Percentiles rank a stretch among this genome's conserved stretches.
These are phyloP conservation scores for Lepidium sativum DNA, from an alignment of 345 rosid species.

Conservation along the genomic window DNA sequence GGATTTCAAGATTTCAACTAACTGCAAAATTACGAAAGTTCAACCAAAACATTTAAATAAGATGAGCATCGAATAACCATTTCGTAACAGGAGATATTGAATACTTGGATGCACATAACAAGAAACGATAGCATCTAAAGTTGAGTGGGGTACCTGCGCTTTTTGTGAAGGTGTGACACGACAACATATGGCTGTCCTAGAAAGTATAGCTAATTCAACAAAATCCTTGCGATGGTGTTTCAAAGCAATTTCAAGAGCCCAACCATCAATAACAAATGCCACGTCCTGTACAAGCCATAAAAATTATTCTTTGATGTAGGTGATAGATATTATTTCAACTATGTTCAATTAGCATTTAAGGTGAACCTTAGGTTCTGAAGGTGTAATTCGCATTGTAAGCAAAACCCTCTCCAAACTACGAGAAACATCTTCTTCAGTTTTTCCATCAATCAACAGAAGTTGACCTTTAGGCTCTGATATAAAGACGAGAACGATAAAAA, in stretches of 20 bases:
- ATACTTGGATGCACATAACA: background rate
- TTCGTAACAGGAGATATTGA: background rate
- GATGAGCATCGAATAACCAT: background rate
- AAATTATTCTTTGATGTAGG: background rate
- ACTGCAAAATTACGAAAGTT: conserved; percentile 38
- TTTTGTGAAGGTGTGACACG: conserved; percentile 98
- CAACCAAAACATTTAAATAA: background rate
- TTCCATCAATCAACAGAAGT: conserved; percentile 88
- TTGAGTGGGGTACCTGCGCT: conserved; percentile 60
- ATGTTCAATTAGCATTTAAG: conserved; percentile 10
- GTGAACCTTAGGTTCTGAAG: conserved; percentile 88
- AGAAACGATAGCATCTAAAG: background rate
- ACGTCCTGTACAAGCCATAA: conserved; percentile 47
- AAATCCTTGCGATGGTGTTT: conserved; percentile 74
- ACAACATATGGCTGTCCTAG: conserved; percentile 97
- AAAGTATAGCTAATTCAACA: conserved; percentile 85
- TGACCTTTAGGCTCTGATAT: conserved; percentile 91
- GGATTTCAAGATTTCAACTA: conserved; percentile 81
- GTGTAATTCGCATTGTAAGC: conserved; percentile 89
- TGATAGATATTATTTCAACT: background rate
- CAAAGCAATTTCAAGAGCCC: conserved; percentile 96
- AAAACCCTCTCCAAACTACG: conserved; percentile 88
- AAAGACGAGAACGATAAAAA: conserved; percentile 3
- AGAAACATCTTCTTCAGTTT: conserved; percentile 79
- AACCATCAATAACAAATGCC: conserved; percentile 95